Base-by-base conservation (phyloP, 2,329 filamentous ascomycete species). In the Claviceps arundinis region DNA sequence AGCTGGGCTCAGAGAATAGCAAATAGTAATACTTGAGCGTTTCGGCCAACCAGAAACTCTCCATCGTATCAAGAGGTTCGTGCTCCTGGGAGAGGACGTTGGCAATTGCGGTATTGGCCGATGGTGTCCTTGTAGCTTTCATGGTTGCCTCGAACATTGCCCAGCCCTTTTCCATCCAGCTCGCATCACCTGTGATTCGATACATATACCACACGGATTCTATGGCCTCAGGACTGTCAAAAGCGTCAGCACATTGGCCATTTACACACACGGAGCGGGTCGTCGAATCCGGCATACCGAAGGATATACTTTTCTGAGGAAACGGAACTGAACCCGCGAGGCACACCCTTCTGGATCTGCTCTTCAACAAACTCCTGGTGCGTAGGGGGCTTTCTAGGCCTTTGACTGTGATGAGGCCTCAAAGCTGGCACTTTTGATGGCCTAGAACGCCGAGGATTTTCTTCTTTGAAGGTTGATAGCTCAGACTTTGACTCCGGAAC, bases 171-270 rank as follows among this genome's bases (percentile, higher is more conserved):
- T 94, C 87, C 64, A 85, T 84, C 76, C 87, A 89, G 4, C 68
- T 66, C 1, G 75, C 68, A 57, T 93, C 85, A 47, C 88, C 89
- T 0, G 88, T 94, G 67, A 94, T 88, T 62, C 89, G 86, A 70
- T 94, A 93, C 73, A 94, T 84, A 69, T 90, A 87, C 77, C 89
- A 94, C 14, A 94, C 82, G 0, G 84, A 89, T 62, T 95, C 89
- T 59, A 95, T 89, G 1, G 87, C 87, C 71, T 95, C 89, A 19
- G 88, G 87, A 22, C 85, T 86, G 38, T 22, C 6, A 61, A 70
- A 69, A 2, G 66, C 62, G 16, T 34, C 24, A 46, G 44, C 16
- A 46, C 17, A 34, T 30, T 34, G 24, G 5, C 13, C 9, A 11
- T 5, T 24, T 9, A 5, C 26, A 46, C 30, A 8, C 5, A 34